Base-by-base conservation (phyloP, 768 basidiomycete species). In the Mycena filopes region DNA sequence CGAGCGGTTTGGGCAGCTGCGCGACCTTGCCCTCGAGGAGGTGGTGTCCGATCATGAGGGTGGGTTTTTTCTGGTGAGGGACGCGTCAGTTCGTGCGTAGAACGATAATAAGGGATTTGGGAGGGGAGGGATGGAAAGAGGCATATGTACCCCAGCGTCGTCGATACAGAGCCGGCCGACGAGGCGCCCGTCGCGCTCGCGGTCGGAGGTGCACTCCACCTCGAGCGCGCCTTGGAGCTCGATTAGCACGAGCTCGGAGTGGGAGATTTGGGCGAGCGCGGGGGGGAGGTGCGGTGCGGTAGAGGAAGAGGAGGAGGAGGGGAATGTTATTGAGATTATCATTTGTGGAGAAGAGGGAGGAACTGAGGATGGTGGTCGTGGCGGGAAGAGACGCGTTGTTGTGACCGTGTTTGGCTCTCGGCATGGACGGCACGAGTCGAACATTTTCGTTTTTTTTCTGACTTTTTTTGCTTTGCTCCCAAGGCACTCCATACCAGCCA, bases 191-290 rank as follows among this genome's bases (percentile, higher is more conserved):
- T 89, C 83, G 40, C 84, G 86, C 68, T 89, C 84, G 11, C 83
- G 76, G 47, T 77, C 77, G 36, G 82, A 75, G 11, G 73, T 75
- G 46, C 78, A 86, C 59, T 93, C 91, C 33, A 91, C 88, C 47
- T 91, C 88, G 40, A 98, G 83, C 53, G 83, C 81, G 54, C 96
- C 96, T 76, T 98, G 96, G 6, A 98, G 82, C 72, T 98, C 96
- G 56, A 98, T 85, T 6, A 98, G 80, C 43, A 95, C 87, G 16
- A 95, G 74, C 72, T 95, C 93, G 45, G 90, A 89, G 67, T 92
- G 83, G 18, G 93, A 94, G 45, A 96, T 85, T 60, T 84, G 84
- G 2, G 89, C 90, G 16, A 97, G 81, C 0, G 83, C 79, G 2
- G 89, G 82, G 0, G 91, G 89, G 6, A 94, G 83, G 70, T 84